Evolutionary conservation across 768 basidiomycete species (phyloP).

Genomic region (Tephrocybe sp.): DNA sequence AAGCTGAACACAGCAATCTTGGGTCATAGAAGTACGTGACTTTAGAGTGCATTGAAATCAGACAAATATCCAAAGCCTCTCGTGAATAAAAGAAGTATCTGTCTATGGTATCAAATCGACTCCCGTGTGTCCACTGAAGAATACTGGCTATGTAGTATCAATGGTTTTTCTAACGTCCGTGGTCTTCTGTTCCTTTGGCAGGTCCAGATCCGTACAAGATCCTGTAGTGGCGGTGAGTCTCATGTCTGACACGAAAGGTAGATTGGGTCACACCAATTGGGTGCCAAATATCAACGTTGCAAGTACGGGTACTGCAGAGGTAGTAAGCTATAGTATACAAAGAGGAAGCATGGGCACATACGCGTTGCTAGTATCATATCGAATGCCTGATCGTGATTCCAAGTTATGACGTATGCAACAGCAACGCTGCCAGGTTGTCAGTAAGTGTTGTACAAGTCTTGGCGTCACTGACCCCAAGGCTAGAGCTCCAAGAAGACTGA

Average conservation of each 20-base stretch:
- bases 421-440: conserved; percentile 14
- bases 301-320: conserved; percentile 22
- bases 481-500: conserved; percentile 26
- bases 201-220: conserved; percentile 13
- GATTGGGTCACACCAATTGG: conserved; percentile 18
- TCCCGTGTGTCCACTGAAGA: conserved; percentile 7
- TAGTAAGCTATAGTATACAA: neutral
- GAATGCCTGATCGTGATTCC: conserved; percentile 21
- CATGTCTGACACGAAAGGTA: neutral
- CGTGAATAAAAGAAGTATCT: too few relatives aligned
- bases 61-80: too few relatives aligned
- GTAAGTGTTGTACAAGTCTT: neutral
- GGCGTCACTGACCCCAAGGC: conserved; percentile 22
- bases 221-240: conserved; percentile 7
- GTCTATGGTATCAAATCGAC: conserved; percentile 1
- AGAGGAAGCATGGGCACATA: conserved; percentile 4
- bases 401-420: conserved; percentile 21
- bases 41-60: too few relatives aligned
- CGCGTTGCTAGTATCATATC: conserved; percentile 25
- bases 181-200: conserved; percentile 2
- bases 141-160: conserved; percentile 10
- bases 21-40: too few relatives aligned
- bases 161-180: neutral
- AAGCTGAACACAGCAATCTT: too few relatives aligned
- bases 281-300: conserved; percentile 24